Evolutionary conservation across 1,139 yeast genomes (phyloP), one percentile per base, ranked within the genome.

Genomic region (Suhomyces chickasaworum): DNA sequence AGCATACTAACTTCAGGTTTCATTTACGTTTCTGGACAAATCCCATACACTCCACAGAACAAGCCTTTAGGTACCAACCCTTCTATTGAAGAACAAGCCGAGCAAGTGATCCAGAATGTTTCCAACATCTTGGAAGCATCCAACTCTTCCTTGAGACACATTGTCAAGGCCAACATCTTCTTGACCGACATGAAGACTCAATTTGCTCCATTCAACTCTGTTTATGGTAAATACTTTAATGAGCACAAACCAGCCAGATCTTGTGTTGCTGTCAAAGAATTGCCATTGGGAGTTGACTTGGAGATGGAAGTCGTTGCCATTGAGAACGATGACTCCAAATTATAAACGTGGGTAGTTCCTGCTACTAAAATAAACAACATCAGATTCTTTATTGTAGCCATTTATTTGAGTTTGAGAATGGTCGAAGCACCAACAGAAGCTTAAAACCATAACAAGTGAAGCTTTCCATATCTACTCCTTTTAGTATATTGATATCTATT

Each of bases 171-270:
- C 60, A 89, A 86, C 66, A 80, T 90, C 53, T 91, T 88, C 75
- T 81, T 91, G 68, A 85, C 95, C 48, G 96, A 91, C 68, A 91
- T 91, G 84, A 72, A 75, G 59, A 57, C 67, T 35, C 81, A 86
- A 66, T 91, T 90, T 61, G 86, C 79, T 50, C 86, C 81, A 55
- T 88, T 91, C 75, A 91, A 91, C 71, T 78, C 77, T 55, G 93
- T 88, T 45, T 91, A 90, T 70, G 83, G 80, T 53, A 84, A 86
- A 68, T 87, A 86, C 71, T 90, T 91, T 74, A 75, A 66, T 64
- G 77, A 74, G 48, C 95, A 88, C 75, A 87, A 86, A 71, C 97
- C 98, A 46, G 97, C 97, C 33, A 87, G 98, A 78, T 87, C 96
- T 2, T 89, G 96, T 76, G 95, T 90, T 56, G 96, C 96, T 38